phyloP scores from a whole-genome alignment of 176 grass and related monocot species.

The Oryza officinalis region DNA sequence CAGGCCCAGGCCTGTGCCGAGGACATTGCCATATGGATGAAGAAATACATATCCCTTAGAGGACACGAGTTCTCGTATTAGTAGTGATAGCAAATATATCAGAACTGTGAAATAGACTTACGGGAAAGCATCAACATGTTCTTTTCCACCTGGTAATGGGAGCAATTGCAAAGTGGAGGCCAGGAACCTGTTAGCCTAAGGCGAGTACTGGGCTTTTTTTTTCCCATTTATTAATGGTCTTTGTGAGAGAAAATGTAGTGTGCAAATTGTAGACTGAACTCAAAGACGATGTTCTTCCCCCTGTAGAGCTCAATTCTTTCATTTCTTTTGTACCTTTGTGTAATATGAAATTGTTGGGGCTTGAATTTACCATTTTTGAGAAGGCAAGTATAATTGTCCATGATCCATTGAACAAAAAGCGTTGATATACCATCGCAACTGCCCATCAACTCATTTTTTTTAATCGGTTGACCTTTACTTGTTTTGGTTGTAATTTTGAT shows the following conservation, averaged over 20 bases:
- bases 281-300: conserved; percentile 39
- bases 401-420: neutral
- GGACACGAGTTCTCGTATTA: conserved; percentile 96
- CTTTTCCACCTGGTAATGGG: conserved; percentile 37
- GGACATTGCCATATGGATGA: conserved; percentile 95
- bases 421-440: neutral
- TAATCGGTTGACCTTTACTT: neutral
- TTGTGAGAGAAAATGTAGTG: conserved; percentile 41
- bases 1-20: conserved; percentile 82
- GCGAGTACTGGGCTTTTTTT: conserved; percentile 32
- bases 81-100: conserved; percentile 56
- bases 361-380: conserved; percentile 44
- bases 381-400: neutral
- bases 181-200: conserved; percentile 28
- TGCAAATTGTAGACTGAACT: conserved; percentile 59
- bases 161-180: conserved; percentile 30
- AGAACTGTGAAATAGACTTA: conserved; percentile 44
- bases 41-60: conserved; percentile 89
- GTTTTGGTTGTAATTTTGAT: neutral
- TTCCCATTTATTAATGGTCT: conserved; percentile 37
- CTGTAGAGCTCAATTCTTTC: conserved; percentile 71
- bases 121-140: conserved; percentile 37
- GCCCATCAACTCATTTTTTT: neutral
- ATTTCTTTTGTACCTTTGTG: conserved; percentile 69
- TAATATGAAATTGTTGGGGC: conserved; percentile 36